Base-by-base conservation (phyloP, 2,329 filamentous ascomycete species). In the Alternaria triticina region DNA sequence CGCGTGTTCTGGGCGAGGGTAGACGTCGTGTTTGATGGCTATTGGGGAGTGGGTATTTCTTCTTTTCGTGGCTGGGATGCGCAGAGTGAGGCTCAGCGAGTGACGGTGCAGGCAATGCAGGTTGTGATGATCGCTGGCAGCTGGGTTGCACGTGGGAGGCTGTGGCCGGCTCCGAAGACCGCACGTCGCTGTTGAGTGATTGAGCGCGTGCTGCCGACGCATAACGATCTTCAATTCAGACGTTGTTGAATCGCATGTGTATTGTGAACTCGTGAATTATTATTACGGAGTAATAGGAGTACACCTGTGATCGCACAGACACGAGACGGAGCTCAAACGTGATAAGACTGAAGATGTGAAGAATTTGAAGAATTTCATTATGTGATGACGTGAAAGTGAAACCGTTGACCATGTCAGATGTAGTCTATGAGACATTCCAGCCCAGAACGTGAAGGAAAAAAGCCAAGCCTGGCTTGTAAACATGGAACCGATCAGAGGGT, bases 401-500 rank as follows among this genome's bases (percentile, higher is more conserved):
- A 45, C 25, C 54, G 47, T 54, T 55, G 49, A 49, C 47, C 44
- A 59, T 56, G 40, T 44, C 45, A 40, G 36, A 54, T 54, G 57
- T 20, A 44, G 33, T 59, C 61, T 60, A 60, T 56, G 15, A 50
- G 45, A 46, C 46, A 40, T 20, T 27, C 57, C 27, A 51, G 23
- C 45, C 61, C 50, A 57, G 46, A 50, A 20, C 36, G 44, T 49
- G 30, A 59, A 50, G 27, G 20, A 54, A 52, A 55, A 50, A 22
- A n/a, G 57, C 57, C 57, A 43, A 56, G 28, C 27, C 57, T 56
- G 46, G 51, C 57, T 45, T 33, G 33, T 30, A 40, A 40, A 62
- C 65, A 70, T 69, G 68, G 68, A 70, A 66, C 68, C 68, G 59
- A 52, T 70, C 66, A 56, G 66, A 62, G 68, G 68, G 68, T 67